These are phyloP conservation scores for Verticillium tricorpus DNA, from an alignment of 2,329 filamentous ascomycete species.

Conservation along the genomic window DNA sequence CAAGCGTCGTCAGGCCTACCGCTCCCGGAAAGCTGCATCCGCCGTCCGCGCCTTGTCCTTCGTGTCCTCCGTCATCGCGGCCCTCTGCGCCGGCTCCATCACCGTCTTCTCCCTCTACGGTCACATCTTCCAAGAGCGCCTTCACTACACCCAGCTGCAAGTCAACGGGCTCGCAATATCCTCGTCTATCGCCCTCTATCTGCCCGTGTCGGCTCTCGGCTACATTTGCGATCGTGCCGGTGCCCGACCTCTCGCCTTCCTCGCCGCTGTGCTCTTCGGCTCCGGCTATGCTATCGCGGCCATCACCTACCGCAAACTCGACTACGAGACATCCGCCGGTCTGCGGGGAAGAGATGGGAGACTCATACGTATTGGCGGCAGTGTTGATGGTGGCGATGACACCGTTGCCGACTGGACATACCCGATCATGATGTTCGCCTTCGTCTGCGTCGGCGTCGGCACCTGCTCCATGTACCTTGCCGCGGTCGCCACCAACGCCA, in stretches of 20 bases:
- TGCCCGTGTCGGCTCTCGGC: conserved; percentile 85
- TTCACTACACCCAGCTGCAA: conserved; percentile 86
- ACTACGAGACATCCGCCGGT: conserved; percentile 34
- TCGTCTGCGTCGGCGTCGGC: conserved; percentile 75
- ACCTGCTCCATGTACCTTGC: conserved; percentile 87
- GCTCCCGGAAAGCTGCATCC: conserved; percentile 17
- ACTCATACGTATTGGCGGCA: conserved; percentile 26
- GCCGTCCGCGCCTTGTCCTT: conserved; percentile 43
- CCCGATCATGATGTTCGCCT: conserved; percentile 78
- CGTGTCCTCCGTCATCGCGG: conserved; percentile 47
- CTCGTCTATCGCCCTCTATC: conserved; percentile 83
- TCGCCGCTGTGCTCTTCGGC: conserved; percentile 71
- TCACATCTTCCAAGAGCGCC: conserved; percentile 77
- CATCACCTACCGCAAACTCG: conserved; percentile 58
- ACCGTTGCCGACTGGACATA: conserved; percentile 61
- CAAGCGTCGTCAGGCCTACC: conserved; percentile 1
- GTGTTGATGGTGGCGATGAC: conserved; percentile 24
- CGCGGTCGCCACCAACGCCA: conserved; percentile 91
- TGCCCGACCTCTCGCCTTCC: conserved; percentile 69
- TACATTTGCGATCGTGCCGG: conserved; percentile 89
- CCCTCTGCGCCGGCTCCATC: conserved; percentile 83
- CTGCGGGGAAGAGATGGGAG: conserved; percentile 11
- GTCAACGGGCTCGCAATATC: conserved; percentile 88
- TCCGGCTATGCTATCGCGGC: conserved; percentile 81
- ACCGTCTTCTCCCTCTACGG: conserved; percentile 93